These are phyloP conservation scores for Peronospora tabacina DNA, from an alignment of 352 stramenopile genomes.

Conservation along the genomic window DNA sequence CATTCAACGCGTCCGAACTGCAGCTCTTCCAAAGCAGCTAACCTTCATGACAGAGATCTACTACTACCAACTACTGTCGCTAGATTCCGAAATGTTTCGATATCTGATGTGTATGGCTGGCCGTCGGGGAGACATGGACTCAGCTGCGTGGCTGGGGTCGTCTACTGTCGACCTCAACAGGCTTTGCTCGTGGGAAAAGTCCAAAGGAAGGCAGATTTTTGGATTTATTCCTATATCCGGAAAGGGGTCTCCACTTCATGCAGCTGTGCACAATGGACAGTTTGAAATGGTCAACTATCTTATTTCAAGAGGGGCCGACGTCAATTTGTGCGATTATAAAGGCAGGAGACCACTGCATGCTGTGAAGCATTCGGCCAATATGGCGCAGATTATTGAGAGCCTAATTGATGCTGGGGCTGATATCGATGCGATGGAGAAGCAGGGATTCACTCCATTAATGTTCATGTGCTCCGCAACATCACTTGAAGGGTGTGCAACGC, in stretches of 20 bases:
- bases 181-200: slow-evolving; percentile 64
- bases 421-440: slow-evolving; percentile 51
- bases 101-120: slow-evolving; percentile 71
- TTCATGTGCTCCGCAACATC: slow-evolving; percentile 52
- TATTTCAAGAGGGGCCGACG: slow-evolving; percentile 36
- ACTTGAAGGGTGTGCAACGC: slow-evolving; percentile 58
- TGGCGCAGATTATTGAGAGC: slow-evolving; percentile 57
- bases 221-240: slow-evolving; percentile 52
- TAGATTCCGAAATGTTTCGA: slow-evolving; percentile 73
- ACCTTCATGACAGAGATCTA: slow-evolving; percentile 83
- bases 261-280: slow-evolving; percentile 52
- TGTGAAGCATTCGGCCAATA: slow-evolving; percentile 42
- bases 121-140: slow-evolving; percentile 61
- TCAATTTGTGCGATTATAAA: slow-evolving; percentile 53
- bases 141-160: slow-evolving; percentile 44
- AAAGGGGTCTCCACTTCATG: slow-evolving; percentile 54
- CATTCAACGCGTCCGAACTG: slow-evolving; percentile 46
- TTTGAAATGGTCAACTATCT: slow-evolving; percentile 59
- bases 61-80: slow-evolving; percentile 73
- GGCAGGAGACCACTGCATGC: slow-evolving; percentile 63
- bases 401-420: slow-evolving; percentile 48
- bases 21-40: slow-evolving; percentile 64
- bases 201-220: slow-evolving; percentile 59
- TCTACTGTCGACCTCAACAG: slow-evolving; percentile 56
- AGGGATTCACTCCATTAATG: slow-evolving; percentile 76